Conservation (phyloP, 2,329 filamentous ascomycete species). For the Exophiala phaeomuriformis region DNA sequence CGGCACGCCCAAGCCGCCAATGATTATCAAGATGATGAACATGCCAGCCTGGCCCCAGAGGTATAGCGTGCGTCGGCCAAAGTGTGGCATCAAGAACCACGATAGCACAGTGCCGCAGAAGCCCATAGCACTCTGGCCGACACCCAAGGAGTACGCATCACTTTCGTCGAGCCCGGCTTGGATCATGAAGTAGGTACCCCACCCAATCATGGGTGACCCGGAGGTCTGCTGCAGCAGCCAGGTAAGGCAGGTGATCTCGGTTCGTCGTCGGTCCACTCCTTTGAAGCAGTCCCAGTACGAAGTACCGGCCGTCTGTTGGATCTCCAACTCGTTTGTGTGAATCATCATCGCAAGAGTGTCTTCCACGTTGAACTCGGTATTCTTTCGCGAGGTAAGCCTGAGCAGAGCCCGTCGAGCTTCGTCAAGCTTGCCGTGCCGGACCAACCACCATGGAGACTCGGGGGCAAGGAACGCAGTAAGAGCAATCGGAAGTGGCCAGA, state of each 20-base stretch:
- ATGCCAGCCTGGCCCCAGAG: conserved; percentile 53
- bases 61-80: conserved; percentile 26
- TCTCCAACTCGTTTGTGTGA: conserved; percentile 28
- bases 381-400: conserved; percentile 38
- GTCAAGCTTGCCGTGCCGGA: conserved; percentile 41
- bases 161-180: conserved; percentile 40
- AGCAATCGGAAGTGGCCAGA: conserved; percentile 28
- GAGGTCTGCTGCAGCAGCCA: conserved; percentile 52
- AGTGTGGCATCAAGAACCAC: conserved; percentile 39
- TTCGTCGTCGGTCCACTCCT: conserved; percentile 35
- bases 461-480: conserved; percentile 31
- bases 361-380: conserved; percentile 29
- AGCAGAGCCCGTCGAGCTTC: conserved; percentile 40
- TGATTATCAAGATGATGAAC: conserved; percentile 30
- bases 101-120: conserved; percentile 47
- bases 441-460: conserved; percentile 49
- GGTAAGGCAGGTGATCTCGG: conserved; percentile 37
- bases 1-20: conserved; percentile 29
- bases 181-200: conserved; percentile 53
- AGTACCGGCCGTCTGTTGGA: conserved; percentile 26
- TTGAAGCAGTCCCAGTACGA: conserved; percentile 33
- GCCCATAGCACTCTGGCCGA: conserved; percentile 58
- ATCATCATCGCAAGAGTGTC: conserved; percentile 30
- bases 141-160: conserved; percentile 36
- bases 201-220: conserved; percentile 58